Conservation (phyloP, 257 asterid species). For the Gentiana straminea region DNA sequence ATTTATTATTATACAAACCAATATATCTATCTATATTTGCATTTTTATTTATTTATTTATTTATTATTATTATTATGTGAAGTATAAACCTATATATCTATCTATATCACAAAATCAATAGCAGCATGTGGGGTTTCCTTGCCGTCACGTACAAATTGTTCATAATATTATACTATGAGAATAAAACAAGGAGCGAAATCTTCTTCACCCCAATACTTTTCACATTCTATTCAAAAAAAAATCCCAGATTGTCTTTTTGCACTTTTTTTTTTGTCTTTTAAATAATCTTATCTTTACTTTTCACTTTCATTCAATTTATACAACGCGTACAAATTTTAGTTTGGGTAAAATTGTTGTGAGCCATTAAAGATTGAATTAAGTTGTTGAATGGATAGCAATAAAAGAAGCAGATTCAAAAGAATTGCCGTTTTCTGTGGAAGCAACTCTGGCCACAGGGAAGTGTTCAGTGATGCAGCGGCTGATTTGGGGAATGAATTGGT, state of each 20-base stretch:
- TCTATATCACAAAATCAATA: too few relatives aligned
- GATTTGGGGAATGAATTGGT: conserved; percentile 95
- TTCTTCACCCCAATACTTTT: conserved; percentile 10
- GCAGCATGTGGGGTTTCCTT: too few relatives aligned
- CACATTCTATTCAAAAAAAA: conserved; percentile 15
- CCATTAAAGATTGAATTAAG: background rate
- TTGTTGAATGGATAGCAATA: conserved; percentile 43
- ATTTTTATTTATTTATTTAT: too few relatives aligned
- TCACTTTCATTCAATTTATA: conserved; percentile 4
- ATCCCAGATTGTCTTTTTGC: conserved; percentile 21
- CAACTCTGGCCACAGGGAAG: conserved; percentile 76
- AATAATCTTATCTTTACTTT: conserved; percentile 9
- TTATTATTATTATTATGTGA: too few relatives aligned
- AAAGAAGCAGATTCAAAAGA: conserved; percentile 63
- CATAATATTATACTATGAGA: too few relatives aligned
- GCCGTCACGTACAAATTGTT: too few relatives aligned
- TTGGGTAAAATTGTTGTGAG: conserved; percentile 3
- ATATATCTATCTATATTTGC: too few relatives aligned
- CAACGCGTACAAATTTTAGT: background rate
- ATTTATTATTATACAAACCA: too few relatives aligned
- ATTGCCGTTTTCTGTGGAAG: conserved; percentile 98
- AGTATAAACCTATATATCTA: too few relatives aligned
- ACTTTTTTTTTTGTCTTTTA: conserved; percentile 1
- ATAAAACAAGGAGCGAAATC: too few relatives aligned
- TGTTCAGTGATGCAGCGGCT: conserved; percentile 96